Evolutionary conservation across 768 basidiomycete genomes (phyloP), one percentile per base, ranked within the genome.

Genomic region (Pulveroboletus sp.): DNA sequence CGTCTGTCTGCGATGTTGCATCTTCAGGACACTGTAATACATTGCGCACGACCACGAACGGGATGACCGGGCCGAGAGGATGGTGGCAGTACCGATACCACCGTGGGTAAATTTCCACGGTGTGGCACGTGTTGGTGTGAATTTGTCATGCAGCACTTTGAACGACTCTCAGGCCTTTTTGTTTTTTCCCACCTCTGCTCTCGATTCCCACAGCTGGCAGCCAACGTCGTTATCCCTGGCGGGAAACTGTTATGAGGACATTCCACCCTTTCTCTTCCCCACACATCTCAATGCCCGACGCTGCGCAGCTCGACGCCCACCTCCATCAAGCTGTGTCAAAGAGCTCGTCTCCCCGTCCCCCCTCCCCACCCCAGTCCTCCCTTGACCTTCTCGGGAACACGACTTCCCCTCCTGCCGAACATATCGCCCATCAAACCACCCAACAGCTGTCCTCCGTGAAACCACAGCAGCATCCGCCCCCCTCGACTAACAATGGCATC

Each of bases 301-400:
- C 68, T 28, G 60, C 65, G 30, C 70, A 51, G 42, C 66, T 62
- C 57, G 62, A 56, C 67, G 64, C 59, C 36, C 66, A 69, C 47
- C 64, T 69, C 39, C 61, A 60, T 43, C 56, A 56, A 39, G 48
- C 59, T 35, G 61, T 56, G 54, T 69, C 67, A 59, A 67, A 63
- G 56, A 68, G 64, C 48, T 66, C 82, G 57, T 75, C 78, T 14
- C 77, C 81, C 54, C 80, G 63, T 67, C 74, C 69, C 64, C 75
- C 65, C 60, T 77, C 62, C 41, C 68, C 59, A 32, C 65, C 54
- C 54, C 78, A 67, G 50, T 71, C 62, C 61, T 73, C 60, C 60
- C 71, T 66, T 69, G 74, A 63, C 58, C 51, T 71, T 11, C 66
- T 72, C 47, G 69, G 74, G 54, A 62, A 68, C 54, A 39, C 65